Evolutionary conservation across 768 basidiomycete genomes (phyloP), one percentile per base, ranked within the genome.

Genomic region (Boletus patriciae): DNA sequence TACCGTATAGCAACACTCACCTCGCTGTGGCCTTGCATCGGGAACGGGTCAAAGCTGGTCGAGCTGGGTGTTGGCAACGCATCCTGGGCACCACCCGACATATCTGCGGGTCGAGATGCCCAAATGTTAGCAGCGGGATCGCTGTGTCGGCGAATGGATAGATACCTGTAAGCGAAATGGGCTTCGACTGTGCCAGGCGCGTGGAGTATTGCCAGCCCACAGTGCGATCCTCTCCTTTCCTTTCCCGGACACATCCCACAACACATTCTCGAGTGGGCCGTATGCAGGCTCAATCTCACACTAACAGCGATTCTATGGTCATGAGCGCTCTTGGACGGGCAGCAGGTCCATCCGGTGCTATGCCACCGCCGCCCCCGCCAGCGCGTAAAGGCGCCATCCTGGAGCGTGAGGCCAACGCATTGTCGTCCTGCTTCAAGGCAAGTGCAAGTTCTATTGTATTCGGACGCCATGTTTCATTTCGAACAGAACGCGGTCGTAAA

Each of bases 371-470:
- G 4, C 80, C 81, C 2, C 80, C 81, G 9, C 71, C 82, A 49
- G 70, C 69, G 9, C 64, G 61, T 18, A 74, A 73, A 13, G 63
- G 65, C 50, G 69, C 70, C 5, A 80, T 85, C 16, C 71, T 92
- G 3, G 83, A 87, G 46, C 78, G 81, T n/a, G 90, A 92, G 70
- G 76, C 85, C 58, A 76, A 76, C 34, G 85, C 83, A 0, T 67
- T 92, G 45, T 71, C 77, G 6, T 67, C 70, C 11, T 85, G 80
- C 66, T 74, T 92, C 25, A 83, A 83, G 77, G 89, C 83, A 57
- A 59, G 71, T 59, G 10, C 27, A 21, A 37, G 10, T 46, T 43
- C 9, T 13, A n/a, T 16, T 5, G 40, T 13, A 41, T 58, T 29
- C 34, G 21, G 29, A 27, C 4, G 42, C 19, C 18, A 15, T 18